Evolutionary conservation across 768 basidiomycete genomes (phyloP).

Genomic region (Neoboletus subvelutipes): DNA sequence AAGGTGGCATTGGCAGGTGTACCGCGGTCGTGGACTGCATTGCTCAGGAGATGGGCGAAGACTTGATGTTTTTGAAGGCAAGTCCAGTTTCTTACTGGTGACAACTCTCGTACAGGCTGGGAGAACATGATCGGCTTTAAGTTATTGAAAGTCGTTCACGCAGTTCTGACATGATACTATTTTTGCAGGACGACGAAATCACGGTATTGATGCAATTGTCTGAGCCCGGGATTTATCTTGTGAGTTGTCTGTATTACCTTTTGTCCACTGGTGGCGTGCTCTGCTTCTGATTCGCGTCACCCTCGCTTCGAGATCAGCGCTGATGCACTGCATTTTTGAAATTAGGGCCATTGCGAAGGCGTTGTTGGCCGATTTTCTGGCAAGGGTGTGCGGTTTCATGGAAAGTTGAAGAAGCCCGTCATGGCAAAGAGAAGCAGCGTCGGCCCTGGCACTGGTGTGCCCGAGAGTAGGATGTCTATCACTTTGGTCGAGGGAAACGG

Average conservation of each 20-base stretch:
- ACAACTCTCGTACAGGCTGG: background rate
- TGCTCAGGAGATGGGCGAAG: constrained; percentile 62
- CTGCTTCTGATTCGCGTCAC: background rate
- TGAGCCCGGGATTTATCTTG: constrained; percentile 60
- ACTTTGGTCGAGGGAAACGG: constrained; percentile 15
- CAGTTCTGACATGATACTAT: constrained; percentile 10
- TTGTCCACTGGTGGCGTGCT: background rate
- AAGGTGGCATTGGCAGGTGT: constrained; percentile 83
- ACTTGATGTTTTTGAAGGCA: constrained; percentile 87
- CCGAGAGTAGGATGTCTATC: constrained; percentile 18
- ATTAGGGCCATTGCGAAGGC: constrained; percentile 82
- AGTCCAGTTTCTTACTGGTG: constrained; percentile 17
- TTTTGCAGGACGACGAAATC: constrained; percentile 70
- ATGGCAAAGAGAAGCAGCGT: constrained; percentile 61
- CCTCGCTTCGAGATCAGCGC: background rate
- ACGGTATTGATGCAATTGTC: constrained; percentile 71
- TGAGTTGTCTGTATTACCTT: constrained; percentile 34
- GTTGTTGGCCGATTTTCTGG: constrained; percentile 77
- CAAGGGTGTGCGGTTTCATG: constrained; percentile 63
- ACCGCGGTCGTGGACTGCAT: constrained; percentile 73
- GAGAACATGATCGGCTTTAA: no score
- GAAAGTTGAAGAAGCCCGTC: constrained; percentile 76
- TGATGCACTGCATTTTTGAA: background rate
- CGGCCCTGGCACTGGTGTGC: background rate
- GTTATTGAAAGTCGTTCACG: background rate